Conservation (phyloP, 495 filamentous ascomycete genomes). For the Saxispiralis lemnorum region DNA sequence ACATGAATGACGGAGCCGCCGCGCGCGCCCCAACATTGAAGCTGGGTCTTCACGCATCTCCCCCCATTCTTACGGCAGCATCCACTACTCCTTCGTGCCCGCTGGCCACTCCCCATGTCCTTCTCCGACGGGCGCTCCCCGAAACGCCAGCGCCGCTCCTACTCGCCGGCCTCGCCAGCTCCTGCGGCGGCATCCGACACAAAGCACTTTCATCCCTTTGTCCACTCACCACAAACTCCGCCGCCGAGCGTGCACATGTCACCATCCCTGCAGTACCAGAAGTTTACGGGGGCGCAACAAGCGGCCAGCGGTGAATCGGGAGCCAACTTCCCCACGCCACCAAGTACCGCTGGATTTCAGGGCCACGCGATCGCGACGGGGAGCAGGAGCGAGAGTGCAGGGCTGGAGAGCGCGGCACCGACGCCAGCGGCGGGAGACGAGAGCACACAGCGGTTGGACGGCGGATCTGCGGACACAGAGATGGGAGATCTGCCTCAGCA, state of each 20-base stretch:
- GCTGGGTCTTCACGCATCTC: background rate
- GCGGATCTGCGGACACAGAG: slow-evolving; percentile 25
- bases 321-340: slow-evolving; percentile 27
- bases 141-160: slow-evolving; percentile 23
- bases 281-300: slow-evolving; percentile 16
- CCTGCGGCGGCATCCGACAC: slow-evolving; percentile 10
- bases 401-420: slow-evolving; percentile 1
- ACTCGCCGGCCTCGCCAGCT: slow-evolving; percentile 22
- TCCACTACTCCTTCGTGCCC: background rate
- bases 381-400: slow-evolving; percentile 7
- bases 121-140: slow-evolving; percentile 9
- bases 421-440: slow-evolving; percentile 5
- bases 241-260: slow-evolving; percentile 21
- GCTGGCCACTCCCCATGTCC: slow-evolving; percentile 4
- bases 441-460: slow-evolving; percentile 8
- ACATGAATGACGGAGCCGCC: slow-evolving; percentile 1
- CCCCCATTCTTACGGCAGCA: slow-evolving; percentile 1
- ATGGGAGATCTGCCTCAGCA: slow-evolving; percentile 18
- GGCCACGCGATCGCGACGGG: slow-evolving; percentile 4
- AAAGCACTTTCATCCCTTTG: slow-evolving; percentile 13
- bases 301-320: slow-evolving; percentile 8
- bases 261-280: slow-evolving; percentile 18
- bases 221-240: slow-evolving; percentile 24
- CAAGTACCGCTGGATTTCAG: slow-evolving; percentile 20
- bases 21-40: background rate